These are phyloP conservation scores for Epichloe aotearoae DNA, from an alignment of 2,329 filamentous ascomycete species.

Conservation along the genomic window DNA sequence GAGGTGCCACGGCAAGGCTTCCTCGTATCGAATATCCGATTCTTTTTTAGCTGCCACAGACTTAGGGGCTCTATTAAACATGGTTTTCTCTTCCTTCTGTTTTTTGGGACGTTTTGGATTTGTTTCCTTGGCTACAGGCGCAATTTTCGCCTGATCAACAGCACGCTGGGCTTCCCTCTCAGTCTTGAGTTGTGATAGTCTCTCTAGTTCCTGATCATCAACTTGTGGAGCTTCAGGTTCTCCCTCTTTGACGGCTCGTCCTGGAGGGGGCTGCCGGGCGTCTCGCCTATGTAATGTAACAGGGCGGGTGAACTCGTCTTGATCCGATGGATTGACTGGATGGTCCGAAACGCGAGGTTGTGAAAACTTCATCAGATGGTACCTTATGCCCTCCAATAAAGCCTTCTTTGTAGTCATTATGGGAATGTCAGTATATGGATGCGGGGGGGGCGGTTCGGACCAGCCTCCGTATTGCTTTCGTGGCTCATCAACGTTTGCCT, in stretches of 20 bases:
- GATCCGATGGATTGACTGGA: constrained; percentile 52
- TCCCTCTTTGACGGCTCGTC: constrained; percentile 50
- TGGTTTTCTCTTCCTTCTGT: constrained; percentile 72
- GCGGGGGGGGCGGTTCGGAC: constrained; percentile 38
- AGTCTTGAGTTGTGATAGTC: constrained; percentile 55
- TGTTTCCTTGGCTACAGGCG: constrained; percentile 56
- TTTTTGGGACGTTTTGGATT: constrained; percentile 41
- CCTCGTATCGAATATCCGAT: constrained; percentile 70
- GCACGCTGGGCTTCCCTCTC: constrained; percentile 79
- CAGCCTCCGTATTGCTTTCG: constrained; percentile 41
- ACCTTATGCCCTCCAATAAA: constrained; percentile 64
- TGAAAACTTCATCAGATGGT: constrained; percentile 74
- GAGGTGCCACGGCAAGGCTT: constrained; percentile 89
- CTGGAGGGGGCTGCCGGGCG: constrained; percentile 54
- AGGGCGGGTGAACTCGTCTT: constrained; percentile 73
- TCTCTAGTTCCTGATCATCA: constrained; percentile 47
- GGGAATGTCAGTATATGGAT: constrained; percentile 43
- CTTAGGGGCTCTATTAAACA: constrained; percentile 69
- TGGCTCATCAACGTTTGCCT: constrained; percentile 26
- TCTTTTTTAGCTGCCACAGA: constrained; percentile 65
- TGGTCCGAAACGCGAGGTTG: constrained; percentile 45
- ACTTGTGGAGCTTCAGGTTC: constrained; percentile 27
- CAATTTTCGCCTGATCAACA: constrained; percentile 82
- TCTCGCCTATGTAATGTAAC: constrained; percentile 84
- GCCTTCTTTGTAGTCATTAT: constrained; percentile 74